Conservation (phyloP, 371 early-diverging fungal species). For the Mucor circinelloides region DNA sequence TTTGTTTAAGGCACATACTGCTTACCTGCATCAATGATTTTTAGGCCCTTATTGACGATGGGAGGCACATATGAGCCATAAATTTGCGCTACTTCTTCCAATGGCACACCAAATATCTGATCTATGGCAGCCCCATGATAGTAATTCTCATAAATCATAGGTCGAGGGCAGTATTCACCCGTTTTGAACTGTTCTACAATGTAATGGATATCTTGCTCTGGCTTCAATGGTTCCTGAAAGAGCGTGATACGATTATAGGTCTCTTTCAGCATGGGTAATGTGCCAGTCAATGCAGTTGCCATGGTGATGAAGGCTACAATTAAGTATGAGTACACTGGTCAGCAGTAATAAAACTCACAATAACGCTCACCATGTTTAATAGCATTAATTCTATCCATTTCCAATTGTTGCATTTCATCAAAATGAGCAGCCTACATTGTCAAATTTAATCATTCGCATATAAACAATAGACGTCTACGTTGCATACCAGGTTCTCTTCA, state of each 20-base stretch:
- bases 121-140: slow-evolving; percentile 63
- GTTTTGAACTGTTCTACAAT: slow-evolving; percentile 76
- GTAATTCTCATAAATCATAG: slow-evolving; percentile 69
- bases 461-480: not conserved
- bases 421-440: slow-evolving; percentile 53
- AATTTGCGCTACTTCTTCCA: slow-evolving; percentile 65
- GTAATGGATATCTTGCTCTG: slow-evolving; percentile 74
- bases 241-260: slow-evolving; percentile 63
- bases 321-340: not conserved
- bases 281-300: slow-evolving; percentile 62
- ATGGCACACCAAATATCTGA: slow-evolving; percentile 76
- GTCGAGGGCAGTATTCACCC: slow-evolving; percentile 70
- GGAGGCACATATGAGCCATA: slow-evolving; percentile 63
- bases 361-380: slow-evolving; percentile 51
- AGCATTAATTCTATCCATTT: slow-evolving; percentile 51
- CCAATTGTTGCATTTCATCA: slow-evolving; percentile 59
- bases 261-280: slow-evolving; percentile 54
- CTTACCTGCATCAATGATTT: slow-evolving; percentile 40
- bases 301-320: slow-evolving; percentile 63
- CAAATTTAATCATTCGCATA: not conserved
- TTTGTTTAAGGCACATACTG: slow-evolving; percentile 24
- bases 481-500: slow-evolving; percentile 58
- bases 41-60: slow-evolving; percentile 54
- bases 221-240: slow-evolving; percentile 75
- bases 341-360: not conserved